Evolutionary conservation across 371 early-diverging fungal species (phyloP), one percentile per base, ranked within the genome.

Genomic region (Dichotomocladium elegans): DNA sequence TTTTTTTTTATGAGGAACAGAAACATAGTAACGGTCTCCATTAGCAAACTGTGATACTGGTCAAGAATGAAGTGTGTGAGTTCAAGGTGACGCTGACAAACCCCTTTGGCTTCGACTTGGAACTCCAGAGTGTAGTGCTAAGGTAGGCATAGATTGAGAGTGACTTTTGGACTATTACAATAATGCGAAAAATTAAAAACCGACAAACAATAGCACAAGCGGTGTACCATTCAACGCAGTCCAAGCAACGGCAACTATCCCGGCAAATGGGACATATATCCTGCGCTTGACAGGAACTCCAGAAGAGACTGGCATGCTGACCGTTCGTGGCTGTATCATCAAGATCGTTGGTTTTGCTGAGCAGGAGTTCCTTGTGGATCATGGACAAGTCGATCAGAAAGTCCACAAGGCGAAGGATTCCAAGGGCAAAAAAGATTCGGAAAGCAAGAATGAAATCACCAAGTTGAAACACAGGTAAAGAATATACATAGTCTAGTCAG

Each of bases 31-130:
- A 17, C n/a, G 12, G 15, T 7, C 21, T 1, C 6, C 21, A 9
- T 4, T 41, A 70, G 72, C 62, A 57, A 26, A 64, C 69, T 37
- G 54, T 66, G 10, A 53, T 72, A 9, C 57, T 89, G 4, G 82
- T 89, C 2, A 81, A 85, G 19, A 74, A 80, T 47, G 93, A 92
- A 53, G 47, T 79, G 0, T 80, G 82, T 3, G 82, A 85, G 35
- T 86, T 90, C 58, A 83, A 85, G 44, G 80, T 91, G 1, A 76
- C 76, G 0, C 61, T 92, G 25, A 68, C 84, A 3, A 92, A 92
- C 59, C 90, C 90, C 4, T 91, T 89, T 68, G 81, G 83, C 10
- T 89, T 92, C 59, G 90, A 89, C 53, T 60, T 92, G 40, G 90
- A 90, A 21, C 62, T 91, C 14, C 85, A 87, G 46, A 77, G 73